Conservation (phyloP, 2,329 filamentous ascomycete genomes). For the Seiridium cupressi region DNA sequence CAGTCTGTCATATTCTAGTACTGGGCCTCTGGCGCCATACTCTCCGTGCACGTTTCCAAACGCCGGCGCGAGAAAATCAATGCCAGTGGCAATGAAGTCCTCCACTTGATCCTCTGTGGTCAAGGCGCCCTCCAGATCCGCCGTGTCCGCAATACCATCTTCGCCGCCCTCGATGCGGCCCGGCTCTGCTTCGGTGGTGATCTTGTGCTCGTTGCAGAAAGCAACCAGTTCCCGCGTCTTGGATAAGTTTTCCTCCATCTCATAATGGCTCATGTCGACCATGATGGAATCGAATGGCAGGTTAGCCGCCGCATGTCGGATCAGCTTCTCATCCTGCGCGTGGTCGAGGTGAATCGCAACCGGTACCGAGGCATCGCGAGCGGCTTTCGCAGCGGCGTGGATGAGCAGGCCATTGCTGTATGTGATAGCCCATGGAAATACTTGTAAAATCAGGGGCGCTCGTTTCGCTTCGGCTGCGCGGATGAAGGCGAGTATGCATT, state of each 20-base stretch:
- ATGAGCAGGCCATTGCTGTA: constrained; percentile 56
- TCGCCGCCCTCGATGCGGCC: constrained; percentile 67
- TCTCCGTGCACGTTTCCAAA: constrained; percentile 77
- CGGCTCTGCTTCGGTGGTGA: constrained; percentile 69
- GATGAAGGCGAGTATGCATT: constrained; percentile 56
- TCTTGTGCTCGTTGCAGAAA: constrained; percentile 63
- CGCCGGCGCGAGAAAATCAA: constrained; percentile 72
- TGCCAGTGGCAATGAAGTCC: constrained; percentile 69
- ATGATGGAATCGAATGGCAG: constrained; percentile 69
- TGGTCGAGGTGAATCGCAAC: constrained; percentile 66
- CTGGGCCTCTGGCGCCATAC: constrained; percentile 64
- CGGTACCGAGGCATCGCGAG: constrained; percentile 53
- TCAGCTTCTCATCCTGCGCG: constrained; percentile 58
- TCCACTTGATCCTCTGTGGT: constrained; percentile 69
- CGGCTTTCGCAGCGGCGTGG: constrained; percentile 53
- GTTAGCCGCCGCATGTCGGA: constrained; percentile 52
- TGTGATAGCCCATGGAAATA: constrained; percentile 69
- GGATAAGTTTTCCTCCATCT: constrained; percentile 66
- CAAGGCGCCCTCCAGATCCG: constrained; percentile 44
- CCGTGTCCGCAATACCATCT: constrained; percentile 61
- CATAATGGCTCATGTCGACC: constrained; percentile 75
- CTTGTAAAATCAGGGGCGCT: constrained; percentile 63
- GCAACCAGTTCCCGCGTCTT: constrained; percentile 61
- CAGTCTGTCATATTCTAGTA: constrained; percentile 57
- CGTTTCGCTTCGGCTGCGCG: constrained; percentile 48